phyloP scores from a whole-genome alignment of 306 rosid species.

The Alnus rubra region DNA sequence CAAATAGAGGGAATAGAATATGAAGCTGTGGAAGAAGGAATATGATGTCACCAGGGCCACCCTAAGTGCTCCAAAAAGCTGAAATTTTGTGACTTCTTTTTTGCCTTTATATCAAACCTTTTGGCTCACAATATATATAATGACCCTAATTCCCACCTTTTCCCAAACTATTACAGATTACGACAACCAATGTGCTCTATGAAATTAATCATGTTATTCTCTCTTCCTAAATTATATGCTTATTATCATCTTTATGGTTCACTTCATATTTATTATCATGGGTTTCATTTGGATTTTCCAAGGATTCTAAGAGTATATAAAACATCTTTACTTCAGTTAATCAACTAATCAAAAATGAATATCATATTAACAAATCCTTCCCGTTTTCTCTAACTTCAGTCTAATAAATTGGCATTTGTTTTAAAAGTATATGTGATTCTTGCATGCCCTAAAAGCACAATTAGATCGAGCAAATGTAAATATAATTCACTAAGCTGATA shows the following conservation, averaged over 20 bases:
- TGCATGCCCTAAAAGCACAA: too few relatives aligned
- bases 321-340: too few relatives aligned
- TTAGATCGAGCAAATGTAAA: too few relatives aligned
- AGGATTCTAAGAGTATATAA: too few relatives aligned
- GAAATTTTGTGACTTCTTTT: background rate
- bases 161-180: background rate
- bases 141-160: background rate
- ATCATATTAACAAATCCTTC: too few relatives aligned
- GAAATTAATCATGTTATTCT: background rate
- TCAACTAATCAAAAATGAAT: too few relatives aligned
- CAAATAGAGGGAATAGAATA: background rate
- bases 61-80: slow-evolving; percentile 23
- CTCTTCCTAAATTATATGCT: background rate
- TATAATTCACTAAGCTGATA: too few relatives aligned
- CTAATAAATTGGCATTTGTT: too few relatives aligned
- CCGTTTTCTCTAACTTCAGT: too few relatives aligned
- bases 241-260: background rate
- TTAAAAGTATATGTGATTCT: too few relatives aligned
- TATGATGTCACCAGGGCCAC: slow-evolving; percentile 24
- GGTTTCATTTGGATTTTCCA: slow-evolving; percentile 3
- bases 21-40: slow-evolving; percentile 7
- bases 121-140: slow-evolving; percentile 11
- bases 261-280: background rate
- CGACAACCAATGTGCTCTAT: background rate
- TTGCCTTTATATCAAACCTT: slow-evolving; percentile 23